phyloP scores from a whole-genome alignment of 1,139 yeast species.

The Debaryomyces nepalensis region DNA sequence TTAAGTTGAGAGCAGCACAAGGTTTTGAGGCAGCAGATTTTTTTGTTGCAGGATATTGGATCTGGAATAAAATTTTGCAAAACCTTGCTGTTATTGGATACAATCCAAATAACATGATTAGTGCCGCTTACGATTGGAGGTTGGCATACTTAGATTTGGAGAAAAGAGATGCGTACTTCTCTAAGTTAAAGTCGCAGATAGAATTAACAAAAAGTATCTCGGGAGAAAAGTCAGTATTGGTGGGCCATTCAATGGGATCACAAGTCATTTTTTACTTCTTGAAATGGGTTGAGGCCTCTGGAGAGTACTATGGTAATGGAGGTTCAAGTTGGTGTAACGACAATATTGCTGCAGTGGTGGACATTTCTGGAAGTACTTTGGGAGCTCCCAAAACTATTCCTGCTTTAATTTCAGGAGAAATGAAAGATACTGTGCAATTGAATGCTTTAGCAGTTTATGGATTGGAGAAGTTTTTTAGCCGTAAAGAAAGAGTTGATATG shows the following conservation, averaged over 20 bases:
- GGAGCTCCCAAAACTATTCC: conserved; percentile 96
- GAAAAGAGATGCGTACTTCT: conserved; percentile 80
- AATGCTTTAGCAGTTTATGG: conserved; percentile 94
- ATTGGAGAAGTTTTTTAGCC: conserved; percentile 87
- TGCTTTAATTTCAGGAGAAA: conserved; percentile 91
- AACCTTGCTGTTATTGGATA: conserved; percentile 93
- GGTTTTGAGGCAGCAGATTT: conserved; percentile 98
- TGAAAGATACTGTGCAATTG: conserved; percentile 95
- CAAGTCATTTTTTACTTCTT: conserved; percentile 85
- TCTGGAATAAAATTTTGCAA: conserved; percentile 93
- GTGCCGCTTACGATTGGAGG: conserved; percentile 97
- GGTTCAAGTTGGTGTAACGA: conserved; percentile 87
- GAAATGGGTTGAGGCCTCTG: conserved; percentile 95
- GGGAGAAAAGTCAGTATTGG: conserved; percentile 76
- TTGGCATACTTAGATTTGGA: conserved; percentile 88
- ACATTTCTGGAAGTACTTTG: conserved; percentile 83
- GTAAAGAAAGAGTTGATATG: conserved; percentile 87
- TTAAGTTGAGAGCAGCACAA: conserved; percentile 85
- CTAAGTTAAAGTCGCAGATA: conserved; percentile 71
- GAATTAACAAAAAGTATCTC: conserved; percentile 55
- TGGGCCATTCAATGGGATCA: conserved; percentile 97
- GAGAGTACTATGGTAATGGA: conserved; percentile 81
- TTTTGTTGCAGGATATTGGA: conserved; percentile 97
- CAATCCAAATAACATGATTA: conserved; percentile 85
- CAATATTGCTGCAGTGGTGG: conserved; percentile 76